Base-by-base conservation (phyloP, 176 grass and related monocot species). In the Triticum dicoccoides region DNA sequence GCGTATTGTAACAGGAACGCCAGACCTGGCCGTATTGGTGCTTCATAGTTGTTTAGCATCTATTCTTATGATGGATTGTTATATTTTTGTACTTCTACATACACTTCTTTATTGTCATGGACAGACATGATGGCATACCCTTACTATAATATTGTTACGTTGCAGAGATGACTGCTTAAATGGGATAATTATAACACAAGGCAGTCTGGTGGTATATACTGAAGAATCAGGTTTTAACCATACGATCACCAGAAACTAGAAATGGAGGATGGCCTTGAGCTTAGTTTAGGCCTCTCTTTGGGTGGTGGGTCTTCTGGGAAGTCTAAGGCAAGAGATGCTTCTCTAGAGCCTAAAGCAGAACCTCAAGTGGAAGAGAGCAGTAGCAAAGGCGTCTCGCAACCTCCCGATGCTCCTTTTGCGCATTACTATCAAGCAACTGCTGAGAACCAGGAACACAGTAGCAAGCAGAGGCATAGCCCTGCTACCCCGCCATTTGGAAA, bases 201-300 rank as follows among this genome's bases (percentile, higher is more conserved):
- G 81, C 4, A 21, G 20, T 75, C 32, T 47, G 24, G 54, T n/a
- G 37, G 29, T 34, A 11, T 34, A 11, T 74, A 14, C 32, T 51
- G 68, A 87, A 32, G 69, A 49, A 77, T 77, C 47, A 84, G 49
- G 24, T 44, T 5, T 2, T 84, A 77, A 68, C 61, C 44, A 38
- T 38, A 34, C 80, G 29, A 44, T 68, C 83, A 90, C 52, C 44
- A 74, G 27, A 73, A 84, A 51, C 9, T 76, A 13, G 69, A 73
- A 83, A 95, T 96, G 96, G 96, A 98, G 1, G 93, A 96, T 30
- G 93, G 90, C 34, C 92, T 98, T 72, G 93, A 96, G 73, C 93
- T 98, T 59, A 98, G 92, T 79, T 91, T 98, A 80, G 96, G 93
- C 54, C 93, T 98, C 33, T 92, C 96, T 71, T 86, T 95, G 51